These are phyloP conservation scores for Backusella morwellensis DNA, from an alignment of 192 early-diverging fungal genomes.

Conservation along the genomic window DNA sequence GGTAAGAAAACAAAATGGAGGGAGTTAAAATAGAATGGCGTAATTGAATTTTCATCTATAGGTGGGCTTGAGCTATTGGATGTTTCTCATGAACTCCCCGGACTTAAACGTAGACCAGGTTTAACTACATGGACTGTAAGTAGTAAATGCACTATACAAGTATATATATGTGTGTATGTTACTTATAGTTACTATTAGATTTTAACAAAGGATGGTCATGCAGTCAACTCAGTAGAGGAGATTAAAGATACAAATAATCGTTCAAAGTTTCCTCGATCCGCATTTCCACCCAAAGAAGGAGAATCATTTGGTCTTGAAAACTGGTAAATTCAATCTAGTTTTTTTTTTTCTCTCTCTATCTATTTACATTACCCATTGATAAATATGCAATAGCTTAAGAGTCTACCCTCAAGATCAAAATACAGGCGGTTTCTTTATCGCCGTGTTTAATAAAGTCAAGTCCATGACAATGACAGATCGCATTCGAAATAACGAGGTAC, in stretches of 20 bases:
- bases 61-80: conserved; percentile 81
- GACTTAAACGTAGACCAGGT: conserved; percentile 78
- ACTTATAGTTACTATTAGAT: background rate
- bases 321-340: background rate
- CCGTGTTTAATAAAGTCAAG: conserved; percentile 87
- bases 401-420: conserved; percentile 93
- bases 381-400: conserved; percentile 63
- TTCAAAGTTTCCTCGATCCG: conserved; percentile 49
- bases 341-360: background rate
- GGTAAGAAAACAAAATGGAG: background rate
- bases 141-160: conserved; percentile 43
- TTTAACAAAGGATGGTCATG: conserved; percentile 60
- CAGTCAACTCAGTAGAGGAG: conserved; percentile 50
- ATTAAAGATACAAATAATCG: conserved; percentile 33
- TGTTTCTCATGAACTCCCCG: conserved; percentile 77
- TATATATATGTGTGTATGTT: background rate
- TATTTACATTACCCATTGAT: background rate
- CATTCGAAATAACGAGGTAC: background rate
- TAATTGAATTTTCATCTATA: background rate
- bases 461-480: conserved; percentile 60
- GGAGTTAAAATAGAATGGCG: background rate
- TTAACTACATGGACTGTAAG: conserved; percentile 86
- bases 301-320: conserved; percentile 45
- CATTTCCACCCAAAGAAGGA: conserved; percentile 63
- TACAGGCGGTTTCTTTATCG: conserved; percentile 98